Evolutionary conservation across 176 grass and related monocot genomes (phyloP), one percentile per base, ranked within the genome.

Genomic region (Hordeum vulgare): DNA sequence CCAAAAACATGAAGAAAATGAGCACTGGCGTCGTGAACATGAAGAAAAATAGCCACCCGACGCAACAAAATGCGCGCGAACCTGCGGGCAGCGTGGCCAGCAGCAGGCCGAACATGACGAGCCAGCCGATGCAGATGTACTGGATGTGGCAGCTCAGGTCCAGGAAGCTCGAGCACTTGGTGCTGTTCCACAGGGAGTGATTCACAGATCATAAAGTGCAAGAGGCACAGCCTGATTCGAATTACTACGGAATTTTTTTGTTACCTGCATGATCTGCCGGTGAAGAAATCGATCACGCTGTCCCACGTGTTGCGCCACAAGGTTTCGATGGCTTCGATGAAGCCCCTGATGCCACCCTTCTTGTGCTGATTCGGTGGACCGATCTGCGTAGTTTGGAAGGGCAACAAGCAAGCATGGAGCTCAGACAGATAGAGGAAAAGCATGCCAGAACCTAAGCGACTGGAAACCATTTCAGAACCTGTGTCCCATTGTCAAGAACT

Each of bases 401-500:
- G 4, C 76, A 75, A 84, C 1, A 45, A 56, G 61, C 33, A 33
- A 45, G 29, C 18, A 44, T 69, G 62, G 61, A 83, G 26, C 12
- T 29, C 25, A 62, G 25, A 42, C 25, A 62, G 25, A 42, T 12
- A 25, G 41, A 58, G 70, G 28, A 45, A 49, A 23, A 12, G 35
- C 28, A 79, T 79, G 77, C n/a, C 56, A 80, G 34, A 35, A 4
- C 34, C 34, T 35, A 35, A 35, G 34, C 34, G 0, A 35, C 34
- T 35, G 34, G 0, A 35, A 35, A 60, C 56, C 25, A 64, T 82
- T 85, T 82, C 31, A 65, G 65, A 74, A 98, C 93, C 93, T 95
- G 93, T 71, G 96, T 90, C 81, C 96, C 93, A 81, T 93, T 98
- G 54, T 94, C 83, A 37, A 98, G 77, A 90, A 98, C 61, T 58